Evolutionary conservation across 345 rosid genomes (phyloP).

Genomic region (Limnanthes douglasii): DNA sequence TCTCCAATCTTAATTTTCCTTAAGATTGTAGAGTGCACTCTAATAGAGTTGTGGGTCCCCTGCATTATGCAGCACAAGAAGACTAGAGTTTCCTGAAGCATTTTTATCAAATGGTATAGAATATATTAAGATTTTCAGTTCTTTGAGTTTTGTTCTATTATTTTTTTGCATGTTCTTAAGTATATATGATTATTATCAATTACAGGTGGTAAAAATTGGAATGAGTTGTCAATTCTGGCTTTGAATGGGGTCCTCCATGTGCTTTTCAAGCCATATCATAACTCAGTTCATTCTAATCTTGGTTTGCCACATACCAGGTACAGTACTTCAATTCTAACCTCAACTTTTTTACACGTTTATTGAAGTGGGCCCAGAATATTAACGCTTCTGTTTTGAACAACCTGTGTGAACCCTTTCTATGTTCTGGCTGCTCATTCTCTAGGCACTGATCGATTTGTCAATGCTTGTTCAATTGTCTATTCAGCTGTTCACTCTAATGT

Average conservation of each 20-base stretch:
- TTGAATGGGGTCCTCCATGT: conserved; percentile 17
- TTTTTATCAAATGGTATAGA: too few relatives aligned
- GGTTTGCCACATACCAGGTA: conserved; percentile 13
- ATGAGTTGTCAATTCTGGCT: conserved; percentile 22
- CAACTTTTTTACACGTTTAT: conserved; percentile 4
- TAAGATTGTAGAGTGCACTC: too few relatives aligned
- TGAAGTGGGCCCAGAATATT: conserved; percentile 9
- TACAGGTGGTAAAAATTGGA: conserved; percentile 6
- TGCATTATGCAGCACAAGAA: conserved; percentile 3
- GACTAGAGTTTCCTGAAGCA: conserved; percentile 7
- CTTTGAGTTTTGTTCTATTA: conserved; percentile 14
- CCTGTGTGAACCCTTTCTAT: conserved; percentile 5
- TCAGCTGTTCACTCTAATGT: conserved; percentile 1
- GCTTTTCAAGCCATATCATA: conserved; percentile 29
- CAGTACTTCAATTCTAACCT: conserved; percentile 10
- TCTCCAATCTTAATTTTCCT: too few relatives aligned
- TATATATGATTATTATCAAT: too few relatives aligned
- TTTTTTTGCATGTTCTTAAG: conserved; percentile 13
- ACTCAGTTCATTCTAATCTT: conserved; percentile 18
- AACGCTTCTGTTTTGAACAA: background rate
- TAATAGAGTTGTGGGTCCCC: background rate
- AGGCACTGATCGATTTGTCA: conserved; percentile 15
- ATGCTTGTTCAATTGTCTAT: conserved; percentile 11
- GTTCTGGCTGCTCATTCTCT: conserved; percentile 11
- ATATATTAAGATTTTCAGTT: too few relatives aligned